phyloP scores from a whole-genome alignment of 2,329 filamentous ascomycete genomes.

The Polytolypa hystricis region DNA sequence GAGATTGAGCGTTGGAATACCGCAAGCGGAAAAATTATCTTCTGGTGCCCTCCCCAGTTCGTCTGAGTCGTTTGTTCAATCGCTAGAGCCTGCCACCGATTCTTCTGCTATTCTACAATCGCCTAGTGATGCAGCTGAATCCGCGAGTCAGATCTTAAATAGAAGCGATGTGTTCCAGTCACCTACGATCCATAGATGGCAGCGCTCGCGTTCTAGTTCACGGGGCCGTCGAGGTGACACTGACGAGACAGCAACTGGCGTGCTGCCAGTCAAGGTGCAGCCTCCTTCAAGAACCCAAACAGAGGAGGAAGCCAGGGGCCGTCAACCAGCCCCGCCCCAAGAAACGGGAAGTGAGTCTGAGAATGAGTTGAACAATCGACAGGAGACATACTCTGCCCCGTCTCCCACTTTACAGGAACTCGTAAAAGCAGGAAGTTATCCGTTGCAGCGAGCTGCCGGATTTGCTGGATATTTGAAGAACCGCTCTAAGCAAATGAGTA shows the following conservation, averaged over 20 bases:
- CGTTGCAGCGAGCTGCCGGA: constrained; percentile 69
- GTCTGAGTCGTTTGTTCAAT: constrained; percentile 65
- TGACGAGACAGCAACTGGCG: too few relatives aligned
- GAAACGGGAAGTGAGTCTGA: constrained; percentile 17
- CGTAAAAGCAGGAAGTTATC: constrained; percentile 56
- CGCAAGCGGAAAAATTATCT: constrained; percentile 39
- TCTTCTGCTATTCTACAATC: constrained; percentile 60
- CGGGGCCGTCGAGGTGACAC: constrained; percentile 26
- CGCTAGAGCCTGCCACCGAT: constrained; percentile 60
- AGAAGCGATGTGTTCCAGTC: constrained; percentile 81
- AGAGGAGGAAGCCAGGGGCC: constrained; percentile 4
- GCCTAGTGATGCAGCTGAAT: constrained; percentile 61
- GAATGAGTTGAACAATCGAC: constrained; percentile 14
- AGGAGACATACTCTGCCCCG: constrained; percentile 21
- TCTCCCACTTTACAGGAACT: constrained; percentile 48
- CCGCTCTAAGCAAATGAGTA: constrained; percentile 71
- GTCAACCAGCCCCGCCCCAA: constrained; percentile 5
- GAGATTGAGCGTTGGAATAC: constrained; percentile 42
- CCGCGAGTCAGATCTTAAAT: constrained; percentile 80
- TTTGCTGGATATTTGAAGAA: constrained; percentile 74
- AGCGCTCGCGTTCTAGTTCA: constrained; percentile 18
- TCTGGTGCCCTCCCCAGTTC: constrained; percentile 49
- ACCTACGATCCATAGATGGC: constrained; percentile 49
- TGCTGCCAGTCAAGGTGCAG: constrained; percentile 16
- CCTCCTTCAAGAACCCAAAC: constrained; percentile 19